Percentiles rank a stretch among this genome's conserved stretches.
phyloP scores from a whole-genome alignment of 352 stramenopile genomes.

The Phytophthora tubulina region DNA sequence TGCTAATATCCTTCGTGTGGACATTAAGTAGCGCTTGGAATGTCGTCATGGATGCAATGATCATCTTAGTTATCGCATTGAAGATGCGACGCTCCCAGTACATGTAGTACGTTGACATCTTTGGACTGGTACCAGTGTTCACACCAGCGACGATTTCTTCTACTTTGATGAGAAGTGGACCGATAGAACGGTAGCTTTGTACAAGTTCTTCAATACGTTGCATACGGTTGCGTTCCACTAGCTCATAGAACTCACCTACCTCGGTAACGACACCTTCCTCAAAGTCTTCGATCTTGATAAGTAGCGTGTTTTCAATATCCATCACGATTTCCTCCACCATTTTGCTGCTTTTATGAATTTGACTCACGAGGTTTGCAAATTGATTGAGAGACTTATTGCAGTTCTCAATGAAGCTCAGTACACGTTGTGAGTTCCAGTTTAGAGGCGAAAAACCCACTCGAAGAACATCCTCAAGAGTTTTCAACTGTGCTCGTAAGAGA shows the following conservation, averaged over 20 bases:
- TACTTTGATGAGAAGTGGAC: constrained; percentile 95
- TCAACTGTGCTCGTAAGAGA: constrained; percentile 90
- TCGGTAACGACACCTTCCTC: constrained; percentile 90
- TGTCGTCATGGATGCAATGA: constrained; percentile 95
- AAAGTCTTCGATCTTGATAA: constrained; percentile 94
- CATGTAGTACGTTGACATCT: constrained; percentile 96
- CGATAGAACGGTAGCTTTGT: constrained; percentile 94
- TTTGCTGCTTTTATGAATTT: constrained; percentile 96
- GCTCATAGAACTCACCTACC: constrained; percentile 95
- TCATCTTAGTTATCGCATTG: constrained; percentile 97
- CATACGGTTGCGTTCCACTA: constrained; percentile 93
- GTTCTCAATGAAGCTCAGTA: constrained; percentile 95
- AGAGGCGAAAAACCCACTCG: constrained; percentile 94
- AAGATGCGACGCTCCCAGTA: constrained; percentile 98
- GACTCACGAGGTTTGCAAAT: constrained; percentile 93
- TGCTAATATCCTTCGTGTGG: constrained; percentile 87
- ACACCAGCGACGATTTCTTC: constrained; percentile 96
- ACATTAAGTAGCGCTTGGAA: constrained; percentile 94
- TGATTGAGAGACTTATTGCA: constrained; percentile 94
- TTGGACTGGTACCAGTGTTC: constrained; percentile 91
- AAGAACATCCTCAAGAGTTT: constrained; percentile 88
- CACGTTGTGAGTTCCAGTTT: constrained; percentile 98
- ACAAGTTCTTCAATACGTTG: constrained; percentile 93
- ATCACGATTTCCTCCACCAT: constrained; percentile 96
- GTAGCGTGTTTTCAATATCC: constrained; percentile 91